phyloP scores from a whole-genome alignment of 2,329 filamentous ascomycete genomes.

The Aspergillus sp. region DNA sequence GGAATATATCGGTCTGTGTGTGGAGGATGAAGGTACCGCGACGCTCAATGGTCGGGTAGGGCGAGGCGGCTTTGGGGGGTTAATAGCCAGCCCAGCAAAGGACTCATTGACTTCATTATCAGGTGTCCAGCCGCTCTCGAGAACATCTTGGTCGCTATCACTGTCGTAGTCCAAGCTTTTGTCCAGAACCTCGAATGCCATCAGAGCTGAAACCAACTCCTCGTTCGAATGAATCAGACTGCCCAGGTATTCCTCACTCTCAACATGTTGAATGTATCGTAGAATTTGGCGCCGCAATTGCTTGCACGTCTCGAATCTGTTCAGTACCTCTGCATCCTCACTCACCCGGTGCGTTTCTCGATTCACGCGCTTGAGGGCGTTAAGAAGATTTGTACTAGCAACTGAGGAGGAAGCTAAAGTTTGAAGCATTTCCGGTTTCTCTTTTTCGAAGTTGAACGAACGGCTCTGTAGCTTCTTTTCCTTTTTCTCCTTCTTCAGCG shows the following conservation, averaged over 20 bases:
- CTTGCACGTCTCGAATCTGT: conserved; percentile 84
- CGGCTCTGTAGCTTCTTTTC: conserved; percentile 53
- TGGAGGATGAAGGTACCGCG: conserved; percentile 26
- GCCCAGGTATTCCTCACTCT: conserved; percentile 88
- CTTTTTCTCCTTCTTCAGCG: conserved; percentile 42
- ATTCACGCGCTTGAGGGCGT: conserved; percentile 86
- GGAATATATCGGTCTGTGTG: conserved; percentile 40
- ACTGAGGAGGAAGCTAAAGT: conserved; percentile 89
- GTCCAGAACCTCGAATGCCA: conserved; percentile 93
- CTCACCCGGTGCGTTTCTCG: conserved; percentile 85
- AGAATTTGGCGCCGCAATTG: conserved; percentile 78
- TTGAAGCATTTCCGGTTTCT: conserved; percentile 82
- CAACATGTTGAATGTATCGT: conserved; percentile 88
- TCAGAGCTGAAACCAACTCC: conserved; percentile 87
- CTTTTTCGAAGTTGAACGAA: conserved; percentile 79
- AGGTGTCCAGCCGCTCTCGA: conserved; percentile 31
- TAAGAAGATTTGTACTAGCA: conserved; percentile 85
- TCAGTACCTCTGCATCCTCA: conserved; percentile 72
- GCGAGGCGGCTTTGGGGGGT: conserved; percentile 38
- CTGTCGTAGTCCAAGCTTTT: conserved; percentile 60
- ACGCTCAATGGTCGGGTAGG: conserved; percentile 64
- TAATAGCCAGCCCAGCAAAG: conserved; percentile 37
- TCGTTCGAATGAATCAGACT: conserved; percentile 92
- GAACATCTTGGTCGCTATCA: conserved; percentile 61
- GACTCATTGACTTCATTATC: conserved; percentile 26